Percentiles rank a stretch among this genome's conserved stretches.
Evolutionary conservation across 352 stramenopile species (phyloP).

Genomic region (Phytopythium oedochilum): DNA sequence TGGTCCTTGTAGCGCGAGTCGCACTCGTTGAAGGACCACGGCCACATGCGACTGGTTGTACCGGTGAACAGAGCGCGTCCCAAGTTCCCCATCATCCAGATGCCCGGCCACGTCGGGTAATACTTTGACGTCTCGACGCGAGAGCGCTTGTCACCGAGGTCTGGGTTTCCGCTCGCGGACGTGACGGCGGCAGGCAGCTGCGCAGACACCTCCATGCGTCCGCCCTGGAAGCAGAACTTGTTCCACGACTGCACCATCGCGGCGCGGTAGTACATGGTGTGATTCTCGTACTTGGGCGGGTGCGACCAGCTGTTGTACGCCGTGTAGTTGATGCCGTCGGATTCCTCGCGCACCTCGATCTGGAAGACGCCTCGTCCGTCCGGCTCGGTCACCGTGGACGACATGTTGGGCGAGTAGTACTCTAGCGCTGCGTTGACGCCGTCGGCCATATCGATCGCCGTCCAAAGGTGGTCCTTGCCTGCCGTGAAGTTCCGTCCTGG

Average conservation of each 20-base stretch:
- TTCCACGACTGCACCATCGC: slow-evolving; percentile 72
- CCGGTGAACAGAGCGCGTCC: slow-evolving; percentile 90
- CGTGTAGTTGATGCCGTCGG: slow-evolving; percentile 33
- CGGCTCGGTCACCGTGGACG: slow-evolving; percentile 26
- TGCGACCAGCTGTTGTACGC: slow-evolving; percentile 40
- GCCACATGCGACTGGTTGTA: slow-evolving; percentile 90
- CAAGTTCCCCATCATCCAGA: slow-evolving; percentile 95
- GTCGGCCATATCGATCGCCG: slow-evolving; percentile 39
- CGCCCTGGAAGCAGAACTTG: slow-evolving; percentile 43
- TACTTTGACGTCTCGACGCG: slow-evolving; percentile 33
- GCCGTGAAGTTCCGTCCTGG: slow-evolving; percentile 47
- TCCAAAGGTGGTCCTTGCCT: slow-evolving; percentile 77
- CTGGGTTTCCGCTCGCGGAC: slow-evolving; percentile 29
- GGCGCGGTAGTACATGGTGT: slow-evolving; percentile 18
- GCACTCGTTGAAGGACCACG: slow-evolving; percentile 89
- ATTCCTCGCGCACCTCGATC: slow-evolving; percentile 30
- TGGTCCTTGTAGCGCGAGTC: slow-evolving; percentile 21
- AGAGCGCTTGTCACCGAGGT: slow-evolving; percentile 30
- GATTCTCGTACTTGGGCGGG: slow-evolving; percentile 29
- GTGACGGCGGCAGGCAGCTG: slow-evolving; percentile 80
- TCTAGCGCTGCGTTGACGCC: slow-evolving; percentile 69
- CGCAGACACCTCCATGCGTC: slow-evolving; percentile 86
- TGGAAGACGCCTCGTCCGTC: slow-evolving; percentile 27
- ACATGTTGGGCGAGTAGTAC: slow-evolving; percentile 89
- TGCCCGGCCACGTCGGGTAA: slow-evolving; percentile 90